phyloP scores from a whole-genome alignment of 768 basidiomycete species.

The Nevesoporus exiguus region DNA sequence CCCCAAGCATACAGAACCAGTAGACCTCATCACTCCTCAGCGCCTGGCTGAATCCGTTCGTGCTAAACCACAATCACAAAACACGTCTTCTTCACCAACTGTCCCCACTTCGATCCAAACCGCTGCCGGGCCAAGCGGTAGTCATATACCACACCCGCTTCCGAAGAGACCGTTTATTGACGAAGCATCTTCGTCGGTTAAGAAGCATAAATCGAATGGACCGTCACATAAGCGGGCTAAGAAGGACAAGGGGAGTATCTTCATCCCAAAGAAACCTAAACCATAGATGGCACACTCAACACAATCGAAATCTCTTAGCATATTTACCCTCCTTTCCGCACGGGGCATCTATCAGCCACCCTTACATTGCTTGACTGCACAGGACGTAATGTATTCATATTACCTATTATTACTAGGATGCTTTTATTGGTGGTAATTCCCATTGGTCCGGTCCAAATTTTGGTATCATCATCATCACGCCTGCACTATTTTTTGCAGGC shows the following conservation, averaged over 20 bases:
- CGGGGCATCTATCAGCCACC: slow-evolving; percentile 4
- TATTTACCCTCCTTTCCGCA: background rate
- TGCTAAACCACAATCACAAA: slow-evolving; percentile 21
- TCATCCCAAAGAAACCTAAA: slow-evolving; percentile 60
- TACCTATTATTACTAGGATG: slow-evolving; percentile 17
- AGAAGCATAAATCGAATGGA: slow-evolving; percentile 25
- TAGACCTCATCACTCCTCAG: slow-evolving; percentile 39
- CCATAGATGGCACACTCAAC: slow-evolving; percentile 14
- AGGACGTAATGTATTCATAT: slow-evolving; percentile 15
- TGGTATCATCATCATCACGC: slow-evolving; percentile 73
- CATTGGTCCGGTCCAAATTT: slow-evolving; percentile 83
- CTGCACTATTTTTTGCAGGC: slow-evolving; percentile 65
- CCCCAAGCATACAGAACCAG: slow-evolving; percentile 24
- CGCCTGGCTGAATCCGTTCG: slow-evolving; percentile 31
- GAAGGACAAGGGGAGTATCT: slow-evolving; percentile 41
- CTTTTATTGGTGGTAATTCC: slow-evolving; percentile 69
- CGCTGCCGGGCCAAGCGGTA: slow-evolving; percentile 4
- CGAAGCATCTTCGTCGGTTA: slow-evolving; percentile 14
- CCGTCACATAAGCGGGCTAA: slow-evolving; percentile 31
- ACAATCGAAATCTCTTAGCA: background rate
- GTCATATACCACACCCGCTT: slow-evolving; percentile 3
- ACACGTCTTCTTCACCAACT: background rate
- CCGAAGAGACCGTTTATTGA: slow-evolving; percentile 23
- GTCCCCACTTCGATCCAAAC: background rate
- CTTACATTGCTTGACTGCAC: slow-evolving; percentile 5